Evolutionary conservation across 441 rosid genomes (phyloP).

Genomic region (Mallotus repandus): DNA sequence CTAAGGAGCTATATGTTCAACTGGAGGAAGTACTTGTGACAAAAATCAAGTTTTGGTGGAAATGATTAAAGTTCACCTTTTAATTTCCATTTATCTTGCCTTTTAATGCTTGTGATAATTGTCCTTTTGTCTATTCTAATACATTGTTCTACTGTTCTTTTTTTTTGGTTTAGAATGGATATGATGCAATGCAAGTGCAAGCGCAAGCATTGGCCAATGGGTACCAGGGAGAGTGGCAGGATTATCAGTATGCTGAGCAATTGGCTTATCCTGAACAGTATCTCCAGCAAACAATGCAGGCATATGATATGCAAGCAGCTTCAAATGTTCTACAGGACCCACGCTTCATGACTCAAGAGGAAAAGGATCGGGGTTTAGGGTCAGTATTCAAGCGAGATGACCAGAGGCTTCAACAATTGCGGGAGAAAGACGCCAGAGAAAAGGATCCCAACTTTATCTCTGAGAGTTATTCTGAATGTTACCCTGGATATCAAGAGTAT

Average conservation of each 20-base stretch:
- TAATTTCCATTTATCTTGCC: neutral
- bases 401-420: slow-evolving; percentile 86
- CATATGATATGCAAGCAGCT: slow-evolving; percentile 58
- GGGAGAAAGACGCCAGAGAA: slow-evolving; percentile 90
- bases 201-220: slow-evolving; percentile 65
- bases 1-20: neutral
- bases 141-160: slow-evolving; percentile 8
- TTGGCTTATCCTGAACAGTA: slow-evolving; percentile 77
- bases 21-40: neutral
- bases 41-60: neutral
- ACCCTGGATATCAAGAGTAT: slow-evolving; percentile 96
- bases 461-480: slow-evolving; percentile 96
- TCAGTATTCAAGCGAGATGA: slow-evolving; percentile 98
- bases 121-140: neutral
- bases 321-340: slow-evolving; percentile 59
- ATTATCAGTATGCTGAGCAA: slow-evolving; percentile 83
- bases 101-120: slow-evolving; percentile 3
- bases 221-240: slow-evolving; percentile 92
- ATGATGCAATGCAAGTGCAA: slow-evolving; percentile 69
- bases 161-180: slow-evolving; percentile 59
- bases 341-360: slow-evolving; percentile 89
- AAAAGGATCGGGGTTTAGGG: slow-evolving; percentile 95
- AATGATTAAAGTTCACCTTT: neutral
- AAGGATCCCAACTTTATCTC: slow-evolving; percentile 93
- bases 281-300: slow-evolving; percentile 64